phyloP scores from a whole-genome alignment of 345 rosid species.

The Eucalyptus victrix region DNA sequence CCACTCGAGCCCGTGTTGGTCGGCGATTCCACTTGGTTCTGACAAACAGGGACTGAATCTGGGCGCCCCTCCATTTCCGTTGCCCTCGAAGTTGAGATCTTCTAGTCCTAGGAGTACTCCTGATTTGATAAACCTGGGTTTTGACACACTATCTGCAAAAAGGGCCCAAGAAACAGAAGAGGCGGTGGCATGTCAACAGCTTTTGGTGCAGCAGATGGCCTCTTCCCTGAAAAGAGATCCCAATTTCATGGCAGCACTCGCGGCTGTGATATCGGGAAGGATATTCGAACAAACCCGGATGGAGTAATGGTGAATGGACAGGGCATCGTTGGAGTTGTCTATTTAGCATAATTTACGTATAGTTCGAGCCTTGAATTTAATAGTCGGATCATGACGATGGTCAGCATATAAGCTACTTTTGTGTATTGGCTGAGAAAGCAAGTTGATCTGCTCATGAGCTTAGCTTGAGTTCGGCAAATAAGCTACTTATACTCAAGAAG shows the following conservation, averaged over 20 bases:
- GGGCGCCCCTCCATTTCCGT: neutral
- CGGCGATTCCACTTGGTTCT: conserved; percentile 6
- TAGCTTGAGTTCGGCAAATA: neutral
- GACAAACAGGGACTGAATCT: neutral
- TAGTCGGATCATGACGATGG: neutral
- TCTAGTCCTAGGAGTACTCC: conserved; percentile 2
- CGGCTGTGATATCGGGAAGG: neutral
- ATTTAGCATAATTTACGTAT: neutral
- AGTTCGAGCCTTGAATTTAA: neutral
- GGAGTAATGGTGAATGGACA: neutral
- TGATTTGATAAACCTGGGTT: neutral
- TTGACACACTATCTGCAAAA: neutral
- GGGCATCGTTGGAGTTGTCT: neutral
- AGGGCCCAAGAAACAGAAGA: conserved; percentile 4
- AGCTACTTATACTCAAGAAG: neutral
- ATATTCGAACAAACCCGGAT: neutral
- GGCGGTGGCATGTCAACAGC: conserved; percentile 18
- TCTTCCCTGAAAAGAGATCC: conserved; percentile 70
- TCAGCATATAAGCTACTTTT: neutral
- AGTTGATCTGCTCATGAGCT: neutral
- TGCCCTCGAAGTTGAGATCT: conserved; percentile 10
- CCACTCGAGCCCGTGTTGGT: conserved; percentile 23
- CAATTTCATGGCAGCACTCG: neutral
- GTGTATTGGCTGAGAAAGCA: neutral
- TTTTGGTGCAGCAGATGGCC: conserved; percentile 71